Base-by-base conservation (phyloP, 345 rosid species). In the Populus euphratica region DNA sequence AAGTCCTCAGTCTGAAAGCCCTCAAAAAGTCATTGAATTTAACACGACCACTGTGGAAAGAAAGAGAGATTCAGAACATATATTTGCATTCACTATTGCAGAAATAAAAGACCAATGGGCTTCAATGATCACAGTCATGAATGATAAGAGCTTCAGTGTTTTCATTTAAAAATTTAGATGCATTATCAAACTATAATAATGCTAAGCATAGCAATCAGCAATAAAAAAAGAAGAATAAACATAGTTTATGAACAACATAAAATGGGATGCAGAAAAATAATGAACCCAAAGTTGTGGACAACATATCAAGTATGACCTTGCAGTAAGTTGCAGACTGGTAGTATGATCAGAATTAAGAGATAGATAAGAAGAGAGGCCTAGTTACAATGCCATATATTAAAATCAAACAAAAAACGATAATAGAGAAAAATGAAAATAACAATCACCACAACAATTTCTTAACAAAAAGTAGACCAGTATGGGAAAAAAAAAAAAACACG, bases 1-100 rank as follows among this genome's bases (percentile, higher is more conserved):
- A 96, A 68, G 89, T 41, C 85, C 85, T 87, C 78, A 96, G 87
- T 79, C 80, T 86, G 68, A 90, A 82, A 79, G 73, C 91, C 86
- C 85, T 86, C 76, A 85, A 80, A 81, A 96, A 93, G 76, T 90
- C 88, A 73, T 64, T 75, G 76, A 84, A 79, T 71, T 73, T 83
- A 84, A 96, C 94, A 76, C 86, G 83, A 44, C 98, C 99, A 77
- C 99, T 96, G 95, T 86, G 86, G 77, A 71, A 29, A 83, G 35
- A 68, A 73, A 29, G 16, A 68, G 38, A 70, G 27, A 2, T 21
- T 70, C 73, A 77, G 64, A 50, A 64, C 13, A 33, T 11, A 20
- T 52, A 9, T 27, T 52, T 29, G 18, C 27, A 50, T 54, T 73
- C 61, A 21, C 13, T n/a, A 52, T 68, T 29, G 25, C 70, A 65